Evolutionary conservation across 2,329 filamentous ascomycete genomes (phyloP), one percentile per base, ranked within the genome.

Genomic region (Diaporthe sp.): DNA sequence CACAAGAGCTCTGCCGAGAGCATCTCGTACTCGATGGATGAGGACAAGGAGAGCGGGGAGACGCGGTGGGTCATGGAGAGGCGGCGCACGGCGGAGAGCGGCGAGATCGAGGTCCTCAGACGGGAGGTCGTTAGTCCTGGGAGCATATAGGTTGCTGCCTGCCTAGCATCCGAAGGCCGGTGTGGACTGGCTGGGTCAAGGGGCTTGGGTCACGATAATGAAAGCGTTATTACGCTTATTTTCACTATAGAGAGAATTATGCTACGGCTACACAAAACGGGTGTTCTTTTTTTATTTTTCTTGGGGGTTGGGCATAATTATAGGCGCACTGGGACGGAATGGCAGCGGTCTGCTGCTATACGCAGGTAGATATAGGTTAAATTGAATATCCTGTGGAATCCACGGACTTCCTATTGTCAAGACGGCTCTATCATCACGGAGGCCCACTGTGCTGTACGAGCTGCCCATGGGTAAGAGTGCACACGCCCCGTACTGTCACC

Each of bases 1-100:
- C 85, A 89, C 77, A 88, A 86, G 77, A 84, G 88, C 66, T 93
- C 90, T 59, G 86, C 91, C 2, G 93, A 94, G 77, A 93, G 92
- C 76, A 91, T 95, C 44, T 92, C 92, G 9, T 95, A 95, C 81
- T 86, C 88, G 3, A 88, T 88, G 75, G 91, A 93, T 79, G 90
- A 92, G 59, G 86, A 89, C 3, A 65, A 53, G 25, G 17, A 55
- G 44, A 87, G 87, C 12, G 89, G 88, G 1, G 88, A 89, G 76
- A 88, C 87, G 72, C 84, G 92, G 59, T 94, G 93, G 93, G 89
- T 94, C 10, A 84, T 94, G 77, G 93, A 95, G 81, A 84, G 92
- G 47, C 86, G 92, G 70, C 85, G 93, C 47, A 93, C 91, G 3
- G 90, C 86, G 1, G 92, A 94, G 79, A 89, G 85, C 73, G 92